Percentiles rank a stretch among this genome's conserved stretches.
Conservation (phyloP, 2,329 filamentous ascomycete species). For the Leptosphaerulina australis region DNA sequence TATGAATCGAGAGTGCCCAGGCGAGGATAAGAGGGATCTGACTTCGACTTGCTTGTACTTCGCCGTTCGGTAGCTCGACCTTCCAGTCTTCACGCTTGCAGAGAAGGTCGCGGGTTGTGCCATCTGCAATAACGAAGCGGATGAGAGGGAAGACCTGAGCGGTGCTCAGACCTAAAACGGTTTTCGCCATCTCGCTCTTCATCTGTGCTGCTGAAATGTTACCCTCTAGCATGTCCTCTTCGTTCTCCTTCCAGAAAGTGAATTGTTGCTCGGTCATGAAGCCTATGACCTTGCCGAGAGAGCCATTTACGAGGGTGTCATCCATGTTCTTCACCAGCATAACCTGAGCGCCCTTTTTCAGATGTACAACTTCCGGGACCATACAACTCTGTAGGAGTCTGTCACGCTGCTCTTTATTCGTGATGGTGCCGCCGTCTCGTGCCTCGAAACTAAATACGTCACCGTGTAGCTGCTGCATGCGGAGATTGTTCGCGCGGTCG, state of each 20-base stretch:
- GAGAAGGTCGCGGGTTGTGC: slow-evolving; percentile 75
- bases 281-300: slow-evolving; percentile 80
- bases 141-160: slow-evolving; percentile 78
- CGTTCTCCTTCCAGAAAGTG: slow-evolving; percentile 62
- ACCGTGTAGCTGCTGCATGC: slow-evolving; percentile 75
- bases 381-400: slow-evolving; percentile 88
- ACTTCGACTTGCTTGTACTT: slow-evolving; percentile 84
- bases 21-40: slow-evolving; percentile 84
- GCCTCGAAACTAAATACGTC: slow-evolving; percentile 72
- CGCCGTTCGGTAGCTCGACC: slow-evolving; percentile 92
- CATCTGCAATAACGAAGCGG: slow-evolving; percentile 79
- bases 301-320: slow-evolving; percentile 90
- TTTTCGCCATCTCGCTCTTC: slow-evolving; percentile 57
- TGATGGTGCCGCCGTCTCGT: slow-evolving; percentile 71
- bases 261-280: slow-evolving; percentile 77
- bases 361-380: slow-evolving; percentile 77
- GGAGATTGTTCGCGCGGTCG: slow-evolving; percentile 78
- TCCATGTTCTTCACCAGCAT: slow-evolving; percentile 99
- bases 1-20: slow-evolving; percentile 97
- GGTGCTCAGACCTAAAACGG: slow-evolving; percentile 54
- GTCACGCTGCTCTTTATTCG: slow-evolving; percentile 71
- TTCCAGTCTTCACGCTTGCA: slow-evolving; percentile 93
- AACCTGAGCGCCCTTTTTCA: slow-evolving; percentile 93
- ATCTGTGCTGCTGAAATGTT: slow-evolving; percentile 50
- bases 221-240: slow-evolving; percentile 60